A percentile compares a stretch with the other conserved stretches of the same genome.
These are phyloP conservation scores for Tritrichomonas foetus DNA, from an alignment of 208 protist genomes.

Conservation along the genomic window DNA sequence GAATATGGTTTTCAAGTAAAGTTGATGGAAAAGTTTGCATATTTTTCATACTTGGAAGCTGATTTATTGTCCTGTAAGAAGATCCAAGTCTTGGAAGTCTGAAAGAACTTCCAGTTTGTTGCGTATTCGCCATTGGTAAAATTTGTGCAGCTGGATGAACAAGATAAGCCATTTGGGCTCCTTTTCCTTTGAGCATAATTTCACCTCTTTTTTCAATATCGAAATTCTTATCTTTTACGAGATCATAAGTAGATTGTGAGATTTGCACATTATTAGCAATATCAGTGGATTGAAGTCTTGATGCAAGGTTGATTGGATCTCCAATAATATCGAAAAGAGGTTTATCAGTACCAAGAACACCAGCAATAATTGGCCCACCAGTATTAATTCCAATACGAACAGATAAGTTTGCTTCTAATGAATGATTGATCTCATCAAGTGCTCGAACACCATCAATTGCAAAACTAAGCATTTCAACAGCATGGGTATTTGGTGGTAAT, in stretches of 20 bases:
- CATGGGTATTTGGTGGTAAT: not conserved
- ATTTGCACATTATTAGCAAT: constrained; percentile 1
- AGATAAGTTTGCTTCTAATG: not conserved
- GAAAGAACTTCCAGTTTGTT: no score
- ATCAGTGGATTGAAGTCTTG: not conserved
- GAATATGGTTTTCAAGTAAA: no score
- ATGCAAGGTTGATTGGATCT: constrained; percentile 22
- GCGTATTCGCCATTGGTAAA: no score
- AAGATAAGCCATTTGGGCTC: not conserved
- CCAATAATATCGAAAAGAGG: constrained; percentile 34
- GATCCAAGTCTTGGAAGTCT: no score
- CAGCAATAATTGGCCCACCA: constrained; percentile 13
- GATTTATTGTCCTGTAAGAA: no score
- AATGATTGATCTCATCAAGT: not conserved
- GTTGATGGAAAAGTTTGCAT: no score
- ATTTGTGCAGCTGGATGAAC: not conserved
- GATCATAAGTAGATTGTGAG: not conserved
- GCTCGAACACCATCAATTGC: not conserved
- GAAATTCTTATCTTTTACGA: not conserved
- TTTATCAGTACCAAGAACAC: constrained; percentile 21
- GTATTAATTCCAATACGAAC: constrained; percentile 33
- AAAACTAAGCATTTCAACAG: constrained; percentile 13
- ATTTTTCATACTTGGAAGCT: no score
- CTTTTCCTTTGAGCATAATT: not conserved
- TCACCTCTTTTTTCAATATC: constrained; percentile 11